phyloP scores from a whole-genome alignment of 768 basidiomycete species.

The Coprinopsis marcescibilis region DNA sequence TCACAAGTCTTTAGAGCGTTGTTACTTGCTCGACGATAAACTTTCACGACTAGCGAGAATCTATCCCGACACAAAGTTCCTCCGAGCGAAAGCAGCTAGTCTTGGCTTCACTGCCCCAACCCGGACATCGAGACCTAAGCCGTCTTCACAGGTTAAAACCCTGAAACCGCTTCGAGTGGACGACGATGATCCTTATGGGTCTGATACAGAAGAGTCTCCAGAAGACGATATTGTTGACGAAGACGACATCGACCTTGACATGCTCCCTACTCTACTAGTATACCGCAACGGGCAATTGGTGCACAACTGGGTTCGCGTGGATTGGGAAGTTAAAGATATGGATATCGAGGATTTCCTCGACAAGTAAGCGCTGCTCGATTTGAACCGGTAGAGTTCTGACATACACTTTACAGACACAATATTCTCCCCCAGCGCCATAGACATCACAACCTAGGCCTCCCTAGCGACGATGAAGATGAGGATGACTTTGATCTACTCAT shows the following conservation, averaged over 20 bases:
- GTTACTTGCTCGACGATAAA: constrained; percentile 62
- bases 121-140: no score
- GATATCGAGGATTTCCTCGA: constrained; percentile 65
- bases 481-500: constrained; percentile 47
- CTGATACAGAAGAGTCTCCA: constrained; percentile 33
- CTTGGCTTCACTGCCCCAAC: constrained; percentile 81
- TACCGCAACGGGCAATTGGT: constrained; percentile 79
- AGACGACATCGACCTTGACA: constrained; percentile 67
- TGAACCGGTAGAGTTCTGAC: neutral
- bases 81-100: constrained; percentile 71
- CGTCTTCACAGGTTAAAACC: constrained; percentile 14
- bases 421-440: constrained; percentile 22
- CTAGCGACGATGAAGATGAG: constrained; percentile 39
- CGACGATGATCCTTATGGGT: constrained; percentile 43
- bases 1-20: constrained; percentile 74
- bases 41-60: constrained; percentile 64
- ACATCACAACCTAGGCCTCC: constrained; percentile 41
- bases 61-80: constrained; percentile 70
- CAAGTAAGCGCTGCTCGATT: constrained; percentile 48
- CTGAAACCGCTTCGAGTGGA: constrained; percentile 29
- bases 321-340: constrained; percentile 74
- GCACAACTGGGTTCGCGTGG: constrained; percentile 84
- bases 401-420: constrained; percentile 18
- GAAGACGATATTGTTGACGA: constrained; percentile 45
- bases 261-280: constrained; percentile 73